phyloP scores from a whole-genome alignment of 352 stramenopile species.

The Pythium myriotylum region DNA sequence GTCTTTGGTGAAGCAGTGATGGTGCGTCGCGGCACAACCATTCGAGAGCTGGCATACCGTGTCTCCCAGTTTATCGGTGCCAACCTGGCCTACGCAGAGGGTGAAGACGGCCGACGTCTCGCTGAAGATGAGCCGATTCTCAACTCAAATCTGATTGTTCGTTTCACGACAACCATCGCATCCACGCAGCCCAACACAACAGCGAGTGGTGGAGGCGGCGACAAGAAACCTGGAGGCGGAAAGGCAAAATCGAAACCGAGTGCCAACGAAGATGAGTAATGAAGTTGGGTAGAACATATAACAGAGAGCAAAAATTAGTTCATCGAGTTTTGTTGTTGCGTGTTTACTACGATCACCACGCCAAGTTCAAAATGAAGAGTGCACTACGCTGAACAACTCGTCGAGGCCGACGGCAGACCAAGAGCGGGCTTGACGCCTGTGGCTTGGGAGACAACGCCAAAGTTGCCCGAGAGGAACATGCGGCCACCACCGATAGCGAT shows the following conservation, averaged over 20 bases:
- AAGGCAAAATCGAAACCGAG: conserved; percentile 34
- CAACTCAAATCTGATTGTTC: conserved; percentile 67
- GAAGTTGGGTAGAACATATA: conserved; percentile 1
- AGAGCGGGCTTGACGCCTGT: conserved; percentile 13
- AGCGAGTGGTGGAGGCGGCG: conserved; percentile 16
- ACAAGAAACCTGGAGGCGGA: conserved; percentile 23
- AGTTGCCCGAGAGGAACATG: conserved; percentile 73
- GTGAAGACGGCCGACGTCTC: conserved; percentile 73
- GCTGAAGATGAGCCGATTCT: conserved; percentile 75
- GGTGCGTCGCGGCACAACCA: conserved; percentile 69
- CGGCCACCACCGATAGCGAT: conserved; percentile 69
- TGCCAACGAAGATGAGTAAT: conserved; percentile 32
- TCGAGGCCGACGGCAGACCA: conserved; percentile 20
- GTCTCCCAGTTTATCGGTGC: conserved; percentile 69
- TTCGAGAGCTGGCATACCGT: conserved; percentile 74
- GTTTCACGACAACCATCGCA: conserved; percentile 71
- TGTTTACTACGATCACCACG: conserved; percentile 4
- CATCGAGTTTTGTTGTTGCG: not conserved
- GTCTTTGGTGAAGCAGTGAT: conserved; percentile 82
- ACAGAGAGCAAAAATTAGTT: too few relatives aligned
- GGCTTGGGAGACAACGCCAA: conserved; percentile 65
- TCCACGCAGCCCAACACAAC: conserved; percentile 30
- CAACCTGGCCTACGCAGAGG: conserved; percentile 84
- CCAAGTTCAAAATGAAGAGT: not conserved
- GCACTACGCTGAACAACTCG: not conserved